Base-by-base conservation (phyloP, 495 filamentous ascomycete species). In the Aspergillus conjunctus region DNA sequence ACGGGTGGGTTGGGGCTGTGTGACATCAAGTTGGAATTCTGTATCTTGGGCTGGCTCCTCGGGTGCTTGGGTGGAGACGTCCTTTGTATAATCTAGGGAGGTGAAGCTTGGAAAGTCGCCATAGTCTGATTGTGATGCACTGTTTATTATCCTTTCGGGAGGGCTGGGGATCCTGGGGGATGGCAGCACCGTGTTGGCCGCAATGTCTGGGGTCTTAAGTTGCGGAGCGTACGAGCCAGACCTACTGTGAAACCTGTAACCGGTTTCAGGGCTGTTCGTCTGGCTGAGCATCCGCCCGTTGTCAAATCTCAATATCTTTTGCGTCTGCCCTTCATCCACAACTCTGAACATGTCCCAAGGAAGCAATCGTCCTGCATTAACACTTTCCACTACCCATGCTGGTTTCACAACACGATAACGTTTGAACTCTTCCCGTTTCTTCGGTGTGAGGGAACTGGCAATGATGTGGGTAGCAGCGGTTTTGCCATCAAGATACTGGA, bases 381-480 rank as follows among this genome's bases (percentile, higher is more conserved):
- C 83, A 68, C 92, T 95, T 60, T 98, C 94, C 10, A 91, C 87
- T 2, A 98, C 82, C 94, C 94, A 98, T 52, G 92, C 88, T n/a
- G 94, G 94, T 73, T 93, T 96, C 62, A 97, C 94, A 22, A 98
- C 91, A 31, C 91, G 86, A 67, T 97, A 98, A 57, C 83, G 85
- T 20, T 76, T 79, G 62, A 95, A 96, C 61, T 97, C 94, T 33
- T 90, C 85, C 31, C 84, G 82, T 69, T 98, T 98, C 79, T 96
- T 98, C 0, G 90, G 91, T 2, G 94, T 93, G 34, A 98, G 80
- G 55, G 85, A 87, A 48, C 89, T 91, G 6, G 93, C 92, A 67
- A 98, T 92, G 66, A 98, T 95, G 71, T 98, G 95, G 2, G 94
- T 98, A 0, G 92, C 91, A 65, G 85, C 84, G 0, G 93, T 97